Conservation (phyloP, 2,329 filamentous ascomycete species). For the Fusarium aywerte region DNA sequence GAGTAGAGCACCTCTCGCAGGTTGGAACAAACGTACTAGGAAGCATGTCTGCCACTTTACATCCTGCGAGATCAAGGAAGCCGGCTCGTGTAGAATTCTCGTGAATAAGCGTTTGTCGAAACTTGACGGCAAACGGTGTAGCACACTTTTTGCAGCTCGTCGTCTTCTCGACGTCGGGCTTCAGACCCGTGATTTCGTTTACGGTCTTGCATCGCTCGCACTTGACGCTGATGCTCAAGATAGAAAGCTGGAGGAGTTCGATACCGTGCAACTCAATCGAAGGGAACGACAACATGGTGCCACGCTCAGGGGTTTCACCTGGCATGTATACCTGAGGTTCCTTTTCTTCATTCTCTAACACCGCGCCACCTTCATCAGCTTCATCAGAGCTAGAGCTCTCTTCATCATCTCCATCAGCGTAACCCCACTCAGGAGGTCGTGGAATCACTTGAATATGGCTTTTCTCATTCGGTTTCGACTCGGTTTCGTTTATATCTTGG, state of each 20-base stretch:
- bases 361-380: slow-evolving; percentile 57
- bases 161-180: slow-evolving; percentile 63
- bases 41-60: slow-evolving; percentile 79
- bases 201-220: slow-evolving; percentile 81
- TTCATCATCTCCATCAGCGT: slow-evolving; percentile 58
- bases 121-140: slow-evolving; percentile 62
- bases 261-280: slow-evolving; percentile 80
- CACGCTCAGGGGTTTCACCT: slow-evolving; percentile 64
- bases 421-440: slow-evolving; percentile 79
- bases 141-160: slow-evolving; percentile 70
- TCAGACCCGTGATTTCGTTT: slow-evolving; percentile 75
- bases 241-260: slow-evolving; percentile 76
- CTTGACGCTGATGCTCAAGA: slow-evolving; percentile 76
- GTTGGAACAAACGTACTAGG: slow-evolving; percentile 83
- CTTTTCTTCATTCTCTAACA: slow-evolving; percentile 48
- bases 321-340: slow-evolving; percentile 34
- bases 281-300: slow-evolving; percentile 83
- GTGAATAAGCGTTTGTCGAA: slow-evolving; percentile 77
- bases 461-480: slow-evolving; percentile 54
- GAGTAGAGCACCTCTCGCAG: slow-evolving; percentile 78
- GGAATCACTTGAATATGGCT: slow-evolving; percentile 78
- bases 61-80: slow-evolving; percentile 80
- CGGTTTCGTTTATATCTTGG: slow-evolving; percentile 1
- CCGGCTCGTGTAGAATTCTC: slow-evolving; percentile 78
- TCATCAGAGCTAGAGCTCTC: slow-evolving; percentile 59